Evolutionary conservation across 1,284 basidiomycete genomes (phyloP).

Genomic region (Fomitopsis schrenkii): DNA sequence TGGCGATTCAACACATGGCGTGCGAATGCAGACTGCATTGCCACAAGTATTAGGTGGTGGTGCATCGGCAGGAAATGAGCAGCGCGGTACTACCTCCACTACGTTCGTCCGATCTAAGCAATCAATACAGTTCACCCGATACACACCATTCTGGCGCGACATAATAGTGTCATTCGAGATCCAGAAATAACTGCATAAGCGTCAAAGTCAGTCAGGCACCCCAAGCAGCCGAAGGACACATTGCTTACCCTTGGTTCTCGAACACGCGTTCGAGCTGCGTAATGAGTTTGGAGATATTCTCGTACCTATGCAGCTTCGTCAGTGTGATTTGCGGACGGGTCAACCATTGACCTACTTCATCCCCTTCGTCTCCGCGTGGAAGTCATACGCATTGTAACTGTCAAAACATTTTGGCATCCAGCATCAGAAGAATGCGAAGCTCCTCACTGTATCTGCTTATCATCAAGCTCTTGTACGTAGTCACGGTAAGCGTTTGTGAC

Average conservation of each 20-base stretch:
- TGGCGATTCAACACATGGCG: slow-evolving; percentile 79
- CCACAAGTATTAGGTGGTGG: background rate
- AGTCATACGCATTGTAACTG: slow-evolving; percentile 77
- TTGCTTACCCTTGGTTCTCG: slow-evolving; percentile 65
- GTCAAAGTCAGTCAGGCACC: slow-evolving; percentile 1
- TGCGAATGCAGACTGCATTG: slow-evolving; percentile 79
- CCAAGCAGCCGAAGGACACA: background rate
- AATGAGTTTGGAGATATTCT: slow-evolving; percentile 84
- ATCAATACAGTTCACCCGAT: slow-evolving; percentile 91
- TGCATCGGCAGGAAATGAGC: background rate
- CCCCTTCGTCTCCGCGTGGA: slow-evolving; percentile 86
- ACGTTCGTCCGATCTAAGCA: slow-evolving; percentile 92
- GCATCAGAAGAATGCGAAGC: background rate
- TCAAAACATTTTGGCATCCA: background rate
- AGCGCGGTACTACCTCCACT: slow-evolving; percentile 52
- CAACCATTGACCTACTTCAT: slow-evolving; percentile 65
- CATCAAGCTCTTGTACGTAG: slow-evolving; percentile 56
- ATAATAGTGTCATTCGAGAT: slow-evolving; percentile 68
- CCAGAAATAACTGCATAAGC: slow-evolving; percentile 72
- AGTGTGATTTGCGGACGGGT: background rate
- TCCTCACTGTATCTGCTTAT: slow-evolving; percentile 62
- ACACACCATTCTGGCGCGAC: slow-evolving; percentile 81
- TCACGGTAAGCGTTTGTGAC: slow-evolving; percentile 80
- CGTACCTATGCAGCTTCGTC: slow-evolving; percentile 50
- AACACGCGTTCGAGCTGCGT: slow-evolving; percentile 69